Evolutionary conservation across 257 asterid genomes (phyloP).

Genomic region (Capsicum baccatum): DNA sequence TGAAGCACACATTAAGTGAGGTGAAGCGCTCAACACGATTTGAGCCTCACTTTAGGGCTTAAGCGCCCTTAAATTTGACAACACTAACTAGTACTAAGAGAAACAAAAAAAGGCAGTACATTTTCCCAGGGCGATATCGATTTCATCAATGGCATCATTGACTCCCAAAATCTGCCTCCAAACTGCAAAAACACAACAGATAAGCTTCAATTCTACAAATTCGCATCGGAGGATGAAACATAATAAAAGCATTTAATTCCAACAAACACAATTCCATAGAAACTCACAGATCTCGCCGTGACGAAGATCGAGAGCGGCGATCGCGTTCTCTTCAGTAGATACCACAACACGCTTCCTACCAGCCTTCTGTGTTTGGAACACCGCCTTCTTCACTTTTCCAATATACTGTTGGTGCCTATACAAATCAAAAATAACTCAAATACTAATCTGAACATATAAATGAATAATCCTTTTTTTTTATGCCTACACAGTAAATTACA

Average conservation of each 20-base stretch:
- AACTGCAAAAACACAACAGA: slow-evolving; percentile 53
- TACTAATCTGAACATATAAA: background rate
- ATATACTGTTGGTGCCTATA: slow-evolving; percentile 94
- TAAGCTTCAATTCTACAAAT: too few species aligned
- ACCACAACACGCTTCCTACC: slow-evolving; percentile 92
- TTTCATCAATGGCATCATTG: slow-evolving; percentile 70
- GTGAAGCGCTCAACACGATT: too few species aligned
- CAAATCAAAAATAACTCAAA: slow-evolving; percentile 28
- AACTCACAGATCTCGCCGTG: slow-evolving; percentile 91
- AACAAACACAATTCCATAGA: background rate
- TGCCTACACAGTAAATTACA: too few species aligned
- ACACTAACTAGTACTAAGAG: background rate
- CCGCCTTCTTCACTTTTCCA: slow-evolving; percentile 96
- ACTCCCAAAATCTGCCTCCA: slow-evolving; percentile 98
- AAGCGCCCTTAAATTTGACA: too few species aligned
- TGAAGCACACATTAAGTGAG: too few species aligned
- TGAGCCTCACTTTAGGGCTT: too few species aligned
- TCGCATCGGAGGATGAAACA: slow-evolving; percentile 9
- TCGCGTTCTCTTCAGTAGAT: slow-evolving; percentile 91
- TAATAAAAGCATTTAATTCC: background rate
- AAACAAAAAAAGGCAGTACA: slow-evolving; percentile 50
- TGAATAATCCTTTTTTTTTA: too few species aligned
- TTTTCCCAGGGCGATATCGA: slow-evolving; percentile 85
- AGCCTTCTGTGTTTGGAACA: slow-evolving; percentile 93
- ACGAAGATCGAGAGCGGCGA: slow-evolving; percentile 98